These are phyloP conservation scores for Kingdonia uniflora DNA, from an alignment of 164 flowering plant genomes.

Conservation along the genomic window DNA sequence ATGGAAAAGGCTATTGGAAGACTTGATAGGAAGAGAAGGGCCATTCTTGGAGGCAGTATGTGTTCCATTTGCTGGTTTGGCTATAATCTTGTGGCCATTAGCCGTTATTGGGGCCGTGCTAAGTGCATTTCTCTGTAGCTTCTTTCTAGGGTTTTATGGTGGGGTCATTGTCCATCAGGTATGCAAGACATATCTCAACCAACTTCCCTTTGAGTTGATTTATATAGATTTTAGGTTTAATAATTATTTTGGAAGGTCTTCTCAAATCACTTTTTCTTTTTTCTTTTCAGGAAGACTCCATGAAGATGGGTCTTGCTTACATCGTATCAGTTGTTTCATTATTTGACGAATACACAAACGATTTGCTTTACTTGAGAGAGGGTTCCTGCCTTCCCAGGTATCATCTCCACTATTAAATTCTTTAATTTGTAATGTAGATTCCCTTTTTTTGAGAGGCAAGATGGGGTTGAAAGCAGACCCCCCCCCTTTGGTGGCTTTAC, in stretches of 20 bases:
- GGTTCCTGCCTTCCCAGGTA: conserved; percentile 90
- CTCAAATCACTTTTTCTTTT: neutral
- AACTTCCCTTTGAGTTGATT: too few species aligned
- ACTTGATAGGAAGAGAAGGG: conserved; percentile 90
- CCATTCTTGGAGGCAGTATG: conserved; percentile 87
- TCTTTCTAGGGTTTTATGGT: conserved; percentile 56
- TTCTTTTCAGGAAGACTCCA: conserved; percentile 53
- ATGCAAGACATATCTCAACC: too few species aligned
- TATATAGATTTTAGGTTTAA: too few species aligned
- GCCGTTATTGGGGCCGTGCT: conserved; percentile 64
- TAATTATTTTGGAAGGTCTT: too few species aligned
- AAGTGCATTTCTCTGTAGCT: conserved; percentile 51
- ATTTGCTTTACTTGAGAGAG: conserved; percentile 65
- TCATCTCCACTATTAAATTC: too few species aligned
- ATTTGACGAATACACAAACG: conserved; percentile 82
- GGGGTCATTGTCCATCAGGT: conserved; percentile 86
- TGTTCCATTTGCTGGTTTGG: conserved; percentile 91
- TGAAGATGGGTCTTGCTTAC: conserved; percentile 60
- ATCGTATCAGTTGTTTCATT: conserved; percentile 57
- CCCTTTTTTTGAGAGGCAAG: too few species aligned
- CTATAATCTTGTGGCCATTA: conserved; percentile 82
- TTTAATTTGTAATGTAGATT: too few species aligned
- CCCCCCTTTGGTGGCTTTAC: too few species aligned
- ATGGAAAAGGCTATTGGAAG: conserved; percentile 85
- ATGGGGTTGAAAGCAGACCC: too few species aligned